Base-by-base conservation (phyloP, 1,284 basidiomycete genomes). In the Ustilago shanxiensis region DNA sequence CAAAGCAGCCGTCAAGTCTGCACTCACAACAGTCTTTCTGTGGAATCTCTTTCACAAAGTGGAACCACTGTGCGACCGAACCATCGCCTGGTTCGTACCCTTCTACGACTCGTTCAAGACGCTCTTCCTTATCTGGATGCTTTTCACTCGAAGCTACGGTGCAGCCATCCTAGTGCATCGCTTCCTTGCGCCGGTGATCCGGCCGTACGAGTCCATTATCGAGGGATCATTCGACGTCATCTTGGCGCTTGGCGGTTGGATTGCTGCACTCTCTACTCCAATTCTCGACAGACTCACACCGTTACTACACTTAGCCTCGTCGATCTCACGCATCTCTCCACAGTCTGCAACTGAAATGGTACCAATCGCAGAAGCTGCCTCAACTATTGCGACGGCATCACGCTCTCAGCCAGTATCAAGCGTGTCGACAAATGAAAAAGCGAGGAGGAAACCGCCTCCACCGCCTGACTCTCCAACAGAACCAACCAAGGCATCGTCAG, bases 91-190 rank as follows among this genome's bases (percentile, higher is more conserved):
- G 76, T 66, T 78, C 31, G 61, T 78, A 5, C 76, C 76, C 2
- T 78, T 78, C 56, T 78, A 78, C 60, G 76, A 74, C 52, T 68
- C 76, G 11, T 64, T 73, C 59, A 78, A 78, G 50, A 78, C 76
- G 0, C 76, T 78, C 20, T 71, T 74, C n/a, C 65, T 78, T 35
- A 24, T 78, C 6, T 78, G 76, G 76, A 61, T 78, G 64, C 71
- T 78, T 14, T 67, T 69, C 59, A 78, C 76, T 2, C 52, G 76
- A 14, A 78, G 71, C 61, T 66, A 65, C 28, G 76, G 76, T 3
- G 66, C 76, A 16, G 49, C 60, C 9, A 73, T 78, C n/a, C 58
- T 78, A n/a, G 49, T 78, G 35, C 63, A 55, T 24, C 67, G 76
- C 41, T 52, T 78, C 59, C 35, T 78, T n/a, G 47, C 54, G 24